These are phyloP conservation scores for Entomortierella parvispora DNA, from an alignment of 192 early-diverging fungal species.

Conservation along the genomic window DNA sequence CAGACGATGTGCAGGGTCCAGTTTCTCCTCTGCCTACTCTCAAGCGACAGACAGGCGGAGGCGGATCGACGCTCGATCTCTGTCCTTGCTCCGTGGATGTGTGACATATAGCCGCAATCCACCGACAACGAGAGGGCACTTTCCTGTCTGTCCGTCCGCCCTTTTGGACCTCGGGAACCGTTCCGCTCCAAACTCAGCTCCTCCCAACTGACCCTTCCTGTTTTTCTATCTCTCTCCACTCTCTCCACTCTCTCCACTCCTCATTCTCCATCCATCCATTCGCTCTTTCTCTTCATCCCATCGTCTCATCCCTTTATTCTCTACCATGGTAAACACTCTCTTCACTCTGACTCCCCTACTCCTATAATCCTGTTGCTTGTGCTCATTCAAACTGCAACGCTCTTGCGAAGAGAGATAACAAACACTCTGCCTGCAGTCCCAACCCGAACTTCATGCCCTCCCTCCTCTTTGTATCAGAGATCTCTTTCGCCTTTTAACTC, in stretches of 20 bases:
- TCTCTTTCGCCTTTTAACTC: not conserved
- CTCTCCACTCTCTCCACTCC: slow-evolving; percentile 1
- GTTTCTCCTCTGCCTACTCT: too few relatives aligned
- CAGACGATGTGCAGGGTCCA: too few relatives aligned
- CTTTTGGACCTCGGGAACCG: not conserved
- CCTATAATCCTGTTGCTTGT: not conserved
- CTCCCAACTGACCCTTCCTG: not conserved
- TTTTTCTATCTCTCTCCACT: slow-evolving; percentile 1
- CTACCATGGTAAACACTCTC: not conserved
- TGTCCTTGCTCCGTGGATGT: too few relatives aligned
- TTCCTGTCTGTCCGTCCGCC: not conserved
- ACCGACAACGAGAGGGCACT: not conserved
- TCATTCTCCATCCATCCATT: not conserved
- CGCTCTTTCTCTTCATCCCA: not conserved
- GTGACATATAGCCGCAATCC: too few relatives aligned
- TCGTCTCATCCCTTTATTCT: not conserved
- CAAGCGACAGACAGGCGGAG: too few relatives aligned
- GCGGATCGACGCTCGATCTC: too few relatives aligned
- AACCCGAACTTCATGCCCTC: too few relatives aligned
- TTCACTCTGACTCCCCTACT: slow-evolving; percentile 8
- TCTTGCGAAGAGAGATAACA: not conserved
- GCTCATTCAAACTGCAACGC: not conserved
- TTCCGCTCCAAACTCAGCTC: too few relatives aligned
- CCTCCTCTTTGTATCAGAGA: too few relatives aligned
- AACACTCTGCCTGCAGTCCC: not conserved